Evolutionary conservation across 1,139 yeast genomes (phyloP), one percentile per base, ranked within the genome.

Genomic region (Lodderomyces metapsilosis): DNA sequence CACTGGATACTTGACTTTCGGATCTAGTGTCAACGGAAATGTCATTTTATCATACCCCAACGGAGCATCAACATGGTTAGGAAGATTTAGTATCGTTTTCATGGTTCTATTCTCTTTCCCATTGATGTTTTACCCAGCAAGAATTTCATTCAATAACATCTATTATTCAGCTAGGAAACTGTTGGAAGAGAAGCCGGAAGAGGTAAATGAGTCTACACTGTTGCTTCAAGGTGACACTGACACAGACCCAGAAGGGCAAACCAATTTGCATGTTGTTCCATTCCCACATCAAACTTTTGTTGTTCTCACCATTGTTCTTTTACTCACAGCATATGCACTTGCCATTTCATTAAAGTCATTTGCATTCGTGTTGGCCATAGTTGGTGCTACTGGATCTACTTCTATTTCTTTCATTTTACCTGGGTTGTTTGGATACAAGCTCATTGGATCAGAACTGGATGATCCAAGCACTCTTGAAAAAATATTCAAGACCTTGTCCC

Each of bases 81-180:
- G 95, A 9, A 78, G 92, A 46, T 68, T 80, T 16, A 78, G 89
- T 30, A 78, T 92, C 46, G 94, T 87, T 1, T 68, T 86, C 34
- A 81, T 92, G 84, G 95, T 94, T 33, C 66, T 87, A 10, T 77
- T 92, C 48, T 86, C 96, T 6, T 92, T 84, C 66, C 98, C 98
- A 15, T 72, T 92, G 51, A 86, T 91, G 84, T 78, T 88, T 56
- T 96, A 91, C 59, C 98, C 98, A 1, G 87, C 95, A 37, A 71
- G 98, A 43, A 82, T 88, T 22, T 87, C 97, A 1, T 70, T 84
- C 24, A 85, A 88, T 59, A 88, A 91, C 61, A 78, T 91, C 49
- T 63, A 76, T 42, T 76, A 76, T 54, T 83, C 86, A 78, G 37
- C 75, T 15, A 28, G 34, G 12, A 38, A 36, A 30, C 44, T 45